Percentiles rank a stretch among this genome's conserved stretches.
phyloP scores from a whole-genome alignment of 1,284 basidiomycete genomes.

The Puccinia coronata region DNA sequence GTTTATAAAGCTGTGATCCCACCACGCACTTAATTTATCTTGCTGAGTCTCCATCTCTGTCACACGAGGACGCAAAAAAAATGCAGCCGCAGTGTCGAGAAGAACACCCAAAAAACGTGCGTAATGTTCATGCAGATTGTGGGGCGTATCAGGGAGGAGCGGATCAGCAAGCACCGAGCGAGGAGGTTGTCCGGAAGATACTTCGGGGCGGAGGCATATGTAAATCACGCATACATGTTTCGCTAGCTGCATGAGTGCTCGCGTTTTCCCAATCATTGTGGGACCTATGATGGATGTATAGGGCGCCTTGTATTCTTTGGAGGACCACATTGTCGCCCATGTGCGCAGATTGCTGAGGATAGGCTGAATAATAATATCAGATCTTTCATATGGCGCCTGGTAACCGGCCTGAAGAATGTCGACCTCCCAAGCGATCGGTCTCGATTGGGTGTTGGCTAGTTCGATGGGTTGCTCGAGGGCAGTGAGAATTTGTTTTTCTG shows the following conservation, averaged over 20 bases:
- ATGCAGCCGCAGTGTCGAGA: neutral
- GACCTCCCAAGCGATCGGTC: neutral
- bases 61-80: too few relatives aligned
- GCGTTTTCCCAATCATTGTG: slow-evolving; percentile 3
- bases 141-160: neutral
- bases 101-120: neutral
- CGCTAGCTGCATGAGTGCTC: neutral
- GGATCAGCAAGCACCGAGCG: neutral
- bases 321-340: neutral
- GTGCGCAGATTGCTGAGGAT: neutral
- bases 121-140: neutral
- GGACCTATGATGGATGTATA: neutral
- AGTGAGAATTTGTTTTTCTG: neutral
- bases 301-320: neutral
- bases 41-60: too few relatives aligned
- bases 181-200: slow-evolving; percentile 3
- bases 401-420: neutral
- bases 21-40: too few relatives aligned
- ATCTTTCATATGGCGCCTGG: neutral
- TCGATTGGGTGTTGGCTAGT: too few relatives aligned
- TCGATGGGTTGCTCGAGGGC: neutral
- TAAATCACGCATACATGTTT: neutral
- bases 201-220: neutral
- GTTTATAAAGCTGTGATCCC: too few relatives aligned
- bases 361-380: neutral